Conservation (phyloP, 1,139 yeast genomes). For the Nematodospora anomalae region DNA sequence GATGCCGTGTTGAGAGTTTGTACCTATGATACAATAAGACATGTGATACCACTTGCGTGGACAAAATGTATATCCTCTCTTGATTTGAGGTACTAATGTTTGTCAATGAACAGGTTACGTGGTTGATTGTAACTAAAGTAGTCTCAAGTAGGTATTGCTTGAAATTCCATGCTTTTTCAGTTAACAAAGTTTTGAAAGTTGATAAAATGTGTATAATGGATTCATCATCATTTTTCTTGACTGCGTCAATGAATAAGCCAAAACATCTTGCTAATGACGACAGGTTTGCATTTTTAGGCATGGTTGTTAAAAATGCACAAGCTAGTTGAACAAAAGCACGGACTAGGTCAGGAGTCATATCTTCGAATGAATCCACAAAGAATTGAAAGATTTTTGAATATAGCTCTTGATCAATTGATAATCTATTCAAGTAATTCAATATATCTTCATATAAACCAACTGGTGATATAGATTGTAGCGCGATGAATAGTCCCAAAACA, state of each 20-base stretch:
- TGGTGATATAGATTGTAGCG: constrained; percentile 3
- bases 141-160: constrained; percentile 68
- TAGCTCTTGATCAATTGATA: constrained; percentile 12
- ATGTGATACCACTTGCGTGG: constrained; percentile 51
- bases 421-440: constrained; percentile 14
- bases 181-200: constrained; percentile 38
- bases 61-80: constrained; percentile 29
- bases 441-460: constrained; percentile 14
- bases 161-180: constrained; percentile 57
- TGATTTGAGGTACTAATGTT: constrained; percentile 1
- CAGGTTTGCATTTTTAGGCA: constrained; percentile 10
- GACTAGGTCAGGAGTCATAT: constrained; percentile 8
- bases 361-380: constrained; percentile 5
- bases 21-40: constrained; percentile 67
- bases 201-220: constrained; percentile 13
- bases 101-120: neutral
- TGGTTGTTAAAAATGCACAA: constrained; percentile 9
- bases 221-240: constrained; percentile 1
- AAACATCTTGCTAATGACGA: constrained; percentile 2
- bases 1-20: constrained; percentile 72
- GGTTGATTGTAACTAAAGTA: constrained; percentile 9
- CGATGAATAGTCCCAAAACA: constrained; percentile 13
- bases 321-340: constrained; percentile 12
- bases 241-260: constrained; percentile 4
- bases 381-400: constrained; percentile 10